Evolutionary conservation across 176 grass and related monocot species (phyloP).

Genomic region (Triticum urartu): DNA sequence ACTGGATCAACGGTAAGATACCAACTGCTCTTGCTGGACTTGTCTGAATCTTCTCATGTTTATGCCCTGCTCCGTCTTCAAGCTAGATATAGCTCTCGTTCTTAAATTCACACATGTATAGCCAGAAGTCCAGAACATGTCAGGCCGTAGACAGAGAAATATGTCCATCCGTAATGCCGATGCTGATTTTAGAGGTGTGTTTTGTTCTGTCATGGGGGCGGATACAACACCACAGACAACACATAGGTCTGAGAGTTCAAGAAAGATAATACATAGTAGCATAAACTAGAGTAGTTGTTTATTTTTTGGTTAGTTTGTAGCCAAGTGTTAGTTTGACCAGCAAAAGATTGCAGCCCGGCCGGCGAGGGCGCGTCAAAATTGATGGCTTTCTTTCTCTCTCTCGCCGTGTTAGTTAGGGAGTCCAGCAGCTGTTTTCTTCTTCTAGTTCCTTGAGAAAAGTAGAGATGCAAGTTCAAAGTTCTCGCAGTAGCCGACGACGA

Average conservation of each 20-base stretch:
- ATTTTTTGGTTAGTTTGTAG: background rate
- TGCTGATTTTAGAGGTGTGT: background rate
- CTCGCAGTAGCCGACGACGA: background rate
- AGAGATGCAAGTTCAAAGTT: background rate
- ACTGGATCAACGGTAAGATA: constrained; percentile 80
- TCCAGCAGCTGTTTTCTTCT: constrained; percentile 11
- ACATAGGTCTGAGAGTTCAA: background rate
- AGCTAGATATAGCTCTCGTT: background rate
- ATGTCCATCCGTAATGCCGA: background rate
- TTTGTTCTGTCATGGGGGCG: background rate
- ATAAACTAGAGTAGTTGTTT: background rate
- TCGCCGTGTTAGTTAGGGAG: constrained; percentile 4
- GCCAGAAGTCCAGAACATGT: background rate
- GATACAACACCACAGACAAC: background rate
- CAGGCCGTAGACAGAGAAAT: background rate
- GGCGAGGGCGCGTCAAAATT: background rate
- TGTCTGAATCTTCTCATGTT: background rate
- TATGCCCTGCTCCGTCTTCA: background rate
- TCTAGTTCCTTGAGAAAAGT: constrained; percentile 17
- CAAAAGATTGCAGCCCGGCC: constrained; percentile 18
- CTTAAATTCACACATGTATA: background rate
- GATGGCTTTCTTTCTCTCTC: background rate
- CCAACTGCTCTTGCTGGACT: background rate
- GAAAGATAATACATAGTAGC: background rate
- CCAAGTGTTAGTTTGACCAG: constrained; percentile 4